phyloP scores from a whole-genome alignment of 352 stramenopile species.

The Phytophthora palmivora region DNA sequence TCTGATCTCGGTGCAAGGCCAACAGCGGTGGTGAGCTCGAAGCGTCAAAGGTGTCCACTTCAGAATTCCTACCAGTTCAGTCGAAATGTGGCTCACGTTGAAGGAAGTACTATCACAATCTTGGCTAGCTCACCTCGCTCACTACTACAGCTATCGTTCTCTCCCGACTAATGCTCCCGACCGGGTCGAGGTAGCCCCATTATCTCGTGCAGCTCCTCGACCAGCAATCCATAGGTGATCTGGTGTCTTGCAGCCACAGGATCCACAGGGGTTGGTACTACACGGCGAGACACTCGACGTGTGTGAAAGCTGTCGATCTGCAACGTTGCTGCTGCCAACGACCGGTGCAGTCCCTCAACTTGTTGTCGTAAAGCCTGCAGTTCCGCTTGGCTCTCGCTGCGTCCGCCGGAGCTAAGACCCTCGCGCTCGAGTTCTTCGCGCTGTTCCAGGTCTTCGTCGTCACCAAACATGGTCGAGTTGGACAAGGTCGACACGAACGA shows the following conservation, averaged over 20 bases:
- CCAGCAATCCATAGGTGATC: constrained; percentile 51
- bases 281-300: constrained; percentile 22
- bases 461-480: constrained; percentile 39
- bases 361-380: constrained; percentile 52
- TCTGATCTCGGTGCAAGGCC: too few relatives aligned
- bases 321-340: constrained; percentile 56
- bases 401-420: constrained; percentile 9
- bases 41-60: background rate
- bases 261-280: constrained; percentile 25
- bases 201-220: constrained; percentile 77
- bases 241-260: constrained; percentile 43
- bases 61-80: background rate
- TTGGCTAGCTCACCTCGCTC: constrained; percentile 13
- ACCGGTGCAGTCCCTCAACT: constrained; percentile 56
- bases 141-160: constrained; percentile 10
- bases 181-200: constrained; percentile 60
- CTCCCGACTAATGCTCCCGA: constrained; percentile 14
- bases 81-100: constrained; percentile 22
- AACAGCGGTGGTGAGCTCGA: background rate
- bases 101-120: constrained; percentile 18
- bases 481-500: constrained; percentile 50
- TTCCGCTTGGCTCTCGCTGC: constrained; percentile 44
- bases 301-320: constrained; percentile 55
- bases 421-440: constrained; percentile 31
- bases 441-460: constrained; percentile 30